These are phyloP conservation scores for Jatropha multifida DNA, from an alignment of 441 rosid genomes.

Conservation along the genomic window DNA sequence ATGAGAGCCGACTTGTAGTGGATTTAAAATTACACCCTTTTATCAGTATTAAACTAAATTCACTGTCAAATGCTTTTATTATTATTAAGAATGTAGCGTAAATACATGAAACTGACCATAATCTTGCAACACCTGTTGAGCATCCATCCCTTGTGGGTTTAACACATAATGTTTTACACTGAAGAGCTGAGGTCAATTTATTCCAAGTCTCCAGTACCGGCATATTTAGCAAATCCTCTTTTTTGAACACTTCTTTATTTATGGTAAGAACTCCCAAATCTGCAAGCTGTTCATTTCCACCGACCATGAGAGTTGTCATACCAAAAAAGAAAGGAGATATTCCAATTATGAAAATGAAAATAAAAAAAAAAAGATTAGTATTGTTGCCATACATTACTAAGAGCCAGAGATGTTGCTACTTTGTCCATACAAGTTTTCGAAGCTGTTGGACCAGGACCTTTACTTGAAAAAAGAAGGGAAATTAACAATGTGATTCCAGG, in stretches of 20 bases:
- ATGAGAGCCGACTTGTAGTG: neutral
- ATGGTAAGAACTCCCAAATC: constrained; percentile 82
- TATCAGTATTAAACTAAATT: neutral
- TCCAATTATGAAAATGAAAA: neutral
- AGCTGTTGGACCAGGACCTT: constrained; percentile 88
- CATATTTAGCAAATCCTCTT: constrained; percentile 56
- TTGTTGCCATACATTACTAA: constrained; percentile 61
- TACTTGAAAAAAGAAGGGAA: constrained; percentile 21
- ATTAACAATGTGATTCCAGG: constrained; percentile 3
- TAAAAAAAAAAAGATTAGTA: constrained; percentile 1
- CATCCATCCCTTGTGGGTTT: constrained; percentile 98
- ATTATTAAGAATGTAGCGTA: neutral
- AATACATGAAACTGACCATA: constrained; percentile 50
- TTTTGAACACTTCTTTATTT: constrained; percentile 64
- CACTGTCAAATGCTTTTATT: neutral
- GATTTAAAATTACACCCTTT: neutral
- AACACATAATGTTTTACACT: constrained; percentile 73
- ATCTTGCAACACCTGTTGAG: constrained; percentile 97
- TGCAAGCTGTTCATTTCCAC: constrained; percentile 55
- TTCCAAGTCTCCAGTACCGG: constrained; percentile 57
- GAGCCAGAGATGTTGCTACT: constrained; percentile 79
- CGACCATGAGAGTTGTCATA: constrained; percentile 11
- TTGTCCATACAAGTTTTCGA: constrained; percentile 95
- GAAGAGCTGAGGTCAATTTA: constrained; percentile 63
- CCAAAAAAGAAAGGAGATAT: neutral